phyloP scores from a whole-genome alignment of 1,284 basidiomycete genomes.

The Neolentinus lepideus region DNA sequence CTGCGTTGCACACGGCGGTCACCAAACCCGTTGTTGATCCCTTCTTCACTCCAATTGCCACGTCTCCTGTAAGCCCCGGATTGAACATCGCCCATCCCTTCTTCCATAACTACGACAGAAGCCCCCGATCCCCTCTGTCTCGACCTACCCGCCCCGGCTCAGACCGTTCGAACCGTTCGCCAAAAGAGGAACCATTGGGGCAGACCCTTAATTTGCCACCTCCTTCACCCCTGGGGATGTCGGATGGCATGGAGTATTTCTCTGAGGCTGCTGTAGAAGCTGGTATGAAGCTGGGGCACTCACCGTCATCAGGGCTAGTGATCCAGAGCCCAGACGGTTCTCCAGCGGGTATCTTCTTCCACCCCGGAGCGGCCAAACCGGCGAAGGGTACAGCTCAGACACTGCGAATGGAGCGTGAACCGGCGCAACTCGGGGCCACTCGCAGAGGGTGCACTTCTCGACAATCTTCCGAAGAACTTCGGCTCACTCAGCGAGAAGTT shows the following conservation, averaged over 20 bases:
- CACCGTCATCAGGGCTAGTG: constrained; percentile 82
- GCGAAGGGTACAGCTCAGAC: background rate
- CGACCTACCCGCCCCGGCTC: constrained; percentile 47
- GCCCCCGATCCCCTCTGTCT: constrained; percentile 33
- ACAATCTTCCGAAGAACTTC: background rate
- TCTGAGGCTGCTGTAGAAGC: constrained; percentile 39
- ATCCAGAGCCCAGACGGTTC: constrained; percentile 92
- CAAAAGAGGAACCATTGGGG: constrained; percentile 32
- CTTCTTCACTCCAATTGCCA: constrained; percentile 88
- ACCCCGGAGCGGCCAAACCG: constrained; percentile 53
- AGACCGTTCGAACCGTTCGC: constrained; percentile 51
- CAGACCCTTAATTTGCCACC: constrained; percentile 39
- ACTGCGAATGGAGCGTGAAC: background rate
- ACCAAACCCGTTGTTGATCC: constrained; percentile 83
- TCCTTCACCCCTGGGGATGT: constrained; percentile 65
- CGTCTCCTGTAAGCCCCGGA: constrained; percentile 73
- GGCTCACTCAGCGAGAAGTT: background rate
- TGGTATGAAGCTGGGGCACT: constrained; percentile 62
- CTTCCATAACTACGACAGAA: constrained; percentile 24
- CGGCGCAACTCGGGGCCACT: background rate
- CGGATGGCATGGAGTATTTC: constrained; percentile 86
- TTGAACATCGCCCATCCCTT: constrained; percentile 32
- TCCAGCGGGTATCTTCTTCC: constrained; percentile 92
- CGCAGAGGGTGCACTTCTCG: background rate
- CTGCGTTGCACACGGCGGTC: constrained; percentile 82